Evolutionary conservation across 805 yeast species (phyloP).

Genomic region (Komagataella populi): DNA sequence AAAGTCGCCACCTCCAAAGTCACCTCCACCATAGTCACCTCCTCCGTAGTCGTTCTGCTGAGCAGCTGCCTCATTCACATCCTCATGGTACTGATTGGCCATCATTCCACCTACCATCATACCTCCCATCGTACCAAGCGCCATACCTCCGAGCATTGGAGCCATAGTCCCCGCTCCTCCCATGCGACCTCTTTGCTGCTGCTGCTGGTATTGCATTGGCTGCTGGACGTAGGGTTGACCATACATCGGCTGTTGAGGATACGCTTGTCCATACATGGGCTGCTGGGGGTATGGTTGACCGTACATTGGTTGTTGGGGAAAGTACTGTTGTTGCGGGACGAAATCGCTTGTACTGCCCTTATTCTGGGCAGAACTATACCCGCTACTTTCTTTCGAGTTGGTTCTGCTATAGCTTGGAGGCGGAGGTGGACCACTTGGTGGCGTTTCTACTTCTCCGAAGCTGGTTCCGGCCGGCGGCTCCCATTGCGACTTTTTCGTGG

Average conservation of each 20-base stretch:
- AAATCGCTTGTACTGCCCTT: neutral
- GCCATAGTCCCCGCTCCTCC: constrained; percentile 11
- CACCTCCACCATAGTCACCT: constrained; percentile 6
- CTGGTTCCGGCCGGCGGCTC: constrained; percentile 59
- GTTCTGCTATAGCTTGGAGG: constrained; percentile 16
- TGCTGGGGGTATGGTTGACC: constrained; percentile 7
- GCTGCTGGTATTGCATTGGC: constrained; percentile 9
- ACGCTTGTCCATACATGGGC: constrained; percentile 5
- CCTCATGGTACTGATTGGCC: constrained; percentile 1
- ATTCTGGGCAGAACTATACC: neutral
- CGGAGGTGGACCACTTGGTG: constrained; percentile 4
- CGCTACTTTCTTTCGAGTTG: neutral
- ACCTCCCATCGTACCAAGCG: constrained; percentile 18
- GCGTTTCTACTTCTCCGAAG: constrained; percentile 18
- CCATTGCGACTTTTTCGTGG: constrained; percentile 79
- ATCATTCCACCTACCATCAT: constrained; percentile 10
- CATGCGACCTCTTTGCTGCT: constrained; percentile 7
- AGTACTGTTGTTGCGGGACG: constrained; percentile 6
- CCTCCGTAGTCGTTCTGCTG: constrained; percentile 2
- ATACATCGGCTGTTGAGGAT: constrained; percentile 8
- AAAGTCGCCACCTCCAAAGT: constrained; percentile 12
- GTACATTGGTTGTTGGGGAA: constrained; percentile 5
- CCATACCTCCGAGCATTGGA: constrained; percentile 17
- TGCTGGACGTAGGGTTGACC: constrained; percentile 9
- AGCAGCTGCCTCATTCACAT: neutral